Percentiles rank a stretch among this genome's conserved stretches.
phyloP scores from a whole-genome alignment of 768 basidiomycete species.

The Auricularia sp. region DNA sequence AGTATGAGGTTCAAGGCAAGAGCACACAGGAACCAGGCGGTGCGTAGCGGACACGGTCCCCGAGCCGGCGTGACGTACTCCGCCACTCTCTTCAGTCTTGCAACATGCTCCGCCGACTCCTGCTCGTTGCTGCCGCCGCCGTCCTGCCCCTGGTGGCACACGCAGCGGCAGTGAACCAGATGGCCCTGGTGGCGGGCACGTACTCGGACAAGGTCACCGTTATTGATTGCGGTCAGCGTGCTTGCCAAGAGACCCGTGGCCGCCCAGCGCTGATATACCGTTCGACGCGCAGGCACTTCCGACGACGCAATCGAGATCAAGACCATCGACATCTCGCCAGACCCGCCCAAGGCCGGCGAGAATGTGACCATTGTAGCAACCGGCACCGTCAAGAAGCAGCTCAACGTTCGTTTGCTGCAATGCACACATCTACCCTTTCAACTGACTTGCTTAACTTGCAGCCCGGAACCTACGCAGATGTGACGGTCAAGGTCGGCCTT shows the following conservation, averaged over 20 bases:
- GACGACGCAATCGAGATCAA: conserved; percentile 49
- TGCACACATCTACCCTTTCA: not conserved
- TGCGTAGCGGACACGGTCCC: not conserved
- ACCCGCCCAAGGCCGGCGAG: conserved; percentile 82
- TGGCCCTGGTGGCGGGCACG: not conserved
- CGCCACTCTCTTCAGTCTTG: not conserved
- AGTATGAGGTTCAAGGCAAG: not conserved
- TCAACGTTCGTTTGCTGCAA: conserved; percentile 42
- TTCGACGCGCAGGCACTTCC: conserved; percentile 28
- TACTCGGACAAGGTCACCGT: not conserved
- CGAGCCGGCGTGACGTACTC: not conserved
- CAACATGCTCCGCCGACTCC: not conserved
- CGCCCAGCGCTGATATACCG: not conserved
- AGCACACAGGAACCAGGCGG: conserved; percentile 3
- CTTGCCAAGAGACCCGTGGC: not conserved
- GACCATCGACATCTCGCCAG: conserved; percentile 66
- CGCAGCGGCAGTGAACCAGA: not conserved
- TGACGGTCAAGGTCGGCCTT: conserved; percentile 85
- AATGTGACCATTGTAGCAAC: conserved; percentile 77
- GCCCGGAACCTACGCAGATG: conserved; percentile 89
- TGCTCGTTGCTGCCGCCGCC: conserved; percentile 2
- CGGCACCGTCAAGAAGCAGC: conserved; percentile 43
- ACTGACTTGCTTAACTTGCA: conserved; percentile 18
- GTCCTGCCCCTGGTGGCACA: not conserved
- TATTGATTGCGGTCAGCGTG: not conserved